Conservation (phyloP, 345 rosid genomes). For the Gossypium australe region DNA sequence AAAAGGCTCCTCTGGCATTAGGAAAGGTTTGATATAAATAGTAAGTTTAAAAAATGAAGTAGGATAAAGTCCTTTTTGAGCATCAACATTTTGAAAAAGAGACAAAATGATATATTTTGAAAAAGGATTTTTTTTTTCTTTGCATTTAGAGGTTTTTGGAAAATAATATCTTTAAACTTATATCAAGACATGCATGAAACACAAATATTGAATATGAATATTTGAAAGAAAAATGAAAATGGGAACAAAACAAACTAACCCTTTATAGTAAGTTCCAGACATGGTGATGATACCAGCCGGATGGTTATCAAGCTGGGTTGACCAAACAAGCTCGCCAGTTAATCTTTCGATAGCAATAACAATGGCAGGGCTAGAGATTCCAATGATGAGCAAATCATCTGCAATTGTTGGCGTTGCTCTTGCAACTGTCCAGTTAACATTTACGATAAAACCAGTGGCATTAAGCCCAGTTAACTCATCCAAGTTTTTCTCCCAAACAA, state of each 20-base stretch:
- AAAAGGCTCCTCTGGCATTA: no score
- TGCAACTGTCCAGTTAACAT: constrained; percentile 27
- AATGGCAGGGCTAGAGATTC: constrained; percentile 39
- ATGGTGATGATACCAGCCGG: constrained; percentile 30
- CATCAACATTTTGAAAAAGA: no score
- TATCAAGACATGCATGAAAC: not conserved
- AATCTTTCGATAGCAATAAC: constrained; percentile 33
- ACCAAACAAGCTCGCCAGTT: constrained; percentile 37
- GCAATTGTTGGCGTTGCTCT: constrained; percentile 45
- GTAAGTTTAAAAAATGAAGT: no score
- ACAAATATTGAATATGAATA: not conserved
- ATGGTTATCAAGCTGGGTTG: constrained; percentile 29
- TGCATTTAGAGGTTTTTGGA: no score
- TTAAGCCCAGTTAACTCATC: constrained; percentile 31
- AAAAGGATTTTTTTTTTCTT: no score
- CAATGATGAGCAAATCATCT: constrained; percentile 24
- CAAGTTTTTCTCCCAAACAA: constrained; percentile 46
- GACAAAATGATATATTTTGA: no score
- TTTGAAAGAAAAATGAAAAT: not conserved
- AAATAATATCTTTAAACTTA: not conserved
- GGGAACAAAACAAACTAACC: constrained; percentile 19
- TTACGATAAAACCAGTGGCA: constrained; percentile 17
- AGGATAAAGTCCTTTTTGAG: no score
- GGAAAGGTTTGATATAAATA: no score
- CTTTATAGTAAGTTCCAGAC: constrained; percentile 36